These are phyloP conservation scores for Neurospora sp. DNA, from an alignment of 495 filamentous ascomycete species.

Conservation along the genomic window DNA sequence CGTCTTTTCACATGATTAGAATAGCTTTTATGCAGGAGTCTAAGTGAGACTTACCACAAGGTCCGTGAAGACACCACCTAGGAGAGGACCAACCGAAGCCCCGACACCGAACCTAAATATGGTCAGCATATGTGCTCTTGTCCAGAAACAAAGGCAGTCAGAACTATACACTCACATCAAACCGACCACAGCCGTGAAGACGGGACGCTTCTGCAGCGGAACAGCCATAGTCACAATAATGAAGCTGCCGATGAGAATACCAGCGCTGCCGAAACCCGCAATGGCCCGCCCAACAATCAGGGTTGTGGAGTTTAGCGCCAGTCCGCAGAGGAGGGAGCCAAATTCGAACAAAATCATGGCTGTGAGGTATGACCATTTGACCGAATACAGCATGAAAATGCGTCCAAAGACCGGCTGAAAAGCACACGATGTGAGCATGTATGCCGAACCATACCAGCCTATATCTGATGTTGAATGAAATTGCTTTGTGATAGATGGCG, in stretches of 20 bases:
- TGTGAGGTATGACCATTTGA: slow-evolving; percentile 33
- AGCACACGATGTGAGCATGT: slow-evolving; percentile 36
- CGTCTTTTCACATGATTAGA: slow-evolving; percentile 9
- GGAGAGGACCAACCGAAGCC: slow-evolving; percentile 28
- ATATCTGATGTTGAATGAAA: slow-evolving; percentile 38
- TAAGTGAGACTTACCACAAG: slow-evolving; percentile 11
- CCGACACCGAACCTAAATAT: slow-evolving; percentile 27
- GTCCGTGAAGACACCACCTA: slow-evolving; percentile 48
- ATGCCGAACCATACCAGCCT: slow-evolving; percentile 48
- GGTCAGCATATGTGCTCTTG: slow-evolving; percentile 31
- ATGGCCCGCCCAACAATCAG: slow-evolving; percentile 51
- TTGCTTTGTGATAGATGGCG: slow-evolving; percentile 31
- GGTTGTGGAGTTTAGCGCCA: slow-evolving; percentile 37
- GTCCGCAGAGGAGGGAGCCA: slow-evolving; percentile 47
- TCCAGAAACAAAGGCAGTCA: not conserved
- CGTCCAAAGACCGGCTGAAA: slow-evolving; percentile 41
- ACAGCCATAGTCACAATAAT: slow-evolving; percentile 45
- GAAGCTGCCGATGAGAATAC: slow-evolving; percentile 30
- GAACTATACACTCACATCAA: slow-evolving; percentile 8
- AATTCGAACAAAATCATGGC: slow-evolving; percentile 37
- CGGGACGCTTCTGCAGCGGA: slow-evolving; percentile 31
- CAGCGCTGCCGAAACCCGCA: slow-evolving; percentile 40
- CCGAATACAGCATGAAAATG: slow-evolving; percentile 36
- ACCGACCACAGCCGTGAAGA: slow-evolving; percentile 29
- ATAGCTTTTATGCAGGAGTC: not conserved